A percentile compares a stretch with the other conserved stretches of the same genome.
Evolutionary conservation across 2,329 filamentous ascomycete genomes (phyloP).

Genomic region (Graphilbum fragrans): DNA sequence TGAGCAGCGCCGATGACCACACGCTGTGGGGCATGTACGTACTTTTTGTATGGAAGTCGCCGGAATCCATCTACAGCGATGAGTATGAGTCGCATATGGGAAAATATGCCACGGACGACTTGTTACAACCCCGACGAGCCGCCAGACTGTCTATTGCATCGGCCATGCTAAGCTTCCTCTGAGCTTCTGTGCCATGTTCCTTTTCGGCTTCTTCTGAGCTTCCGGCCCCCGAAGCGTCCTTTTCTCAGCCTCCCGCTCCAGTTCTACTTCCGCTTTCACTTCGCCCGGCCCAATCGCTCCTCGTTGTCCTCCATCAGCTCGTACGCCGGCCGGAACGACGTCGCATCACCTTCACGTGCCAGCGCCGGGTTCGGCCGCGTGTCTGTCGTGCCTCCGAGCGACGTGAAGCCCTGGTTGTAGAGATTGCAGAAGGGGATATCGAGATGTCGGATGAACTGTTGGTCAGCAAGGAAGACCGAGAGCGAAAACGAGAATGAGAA

Average conservation of each 20-base stretch:
- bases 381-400: constrained; percentile 78
- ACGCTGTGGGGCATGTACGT: no score
- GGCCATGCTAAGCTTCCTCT: no score
- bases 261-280: not conserved
- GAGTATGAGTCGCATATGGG: no score
- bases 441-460: constrained; percentile 66
- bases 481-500: no score
- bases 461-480: not conserved
- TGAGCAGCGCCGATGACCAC: no score
- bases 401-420: constrained; percentile 58
- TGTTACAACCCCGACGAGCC: no score
- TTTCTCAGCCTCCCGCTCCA: no score
- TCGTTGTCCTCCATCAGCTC: constrained; percentile 63
- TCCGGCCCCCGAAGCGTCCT: not conserved
- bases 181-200: no score
- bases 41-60: no score
- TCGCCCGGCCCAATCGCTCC: constrained; percentile 58
- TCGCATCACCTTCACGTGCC: constrained; percentile 22
- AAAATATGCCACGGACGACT: no score
- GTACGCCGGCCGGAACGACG: constrained; percentile 58
- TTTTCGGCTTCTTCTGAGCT: not conserved
- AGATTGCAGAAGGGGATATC: constrained; percentile 73
- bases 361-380: constrained; percentile 80
- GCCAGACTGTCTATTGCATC: no score
- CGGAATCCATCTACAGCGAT: no score